Evolutionary conservation across 805 yeast genomes (phyloP).

Genomic region (Barnettozyma populi): DNA sequence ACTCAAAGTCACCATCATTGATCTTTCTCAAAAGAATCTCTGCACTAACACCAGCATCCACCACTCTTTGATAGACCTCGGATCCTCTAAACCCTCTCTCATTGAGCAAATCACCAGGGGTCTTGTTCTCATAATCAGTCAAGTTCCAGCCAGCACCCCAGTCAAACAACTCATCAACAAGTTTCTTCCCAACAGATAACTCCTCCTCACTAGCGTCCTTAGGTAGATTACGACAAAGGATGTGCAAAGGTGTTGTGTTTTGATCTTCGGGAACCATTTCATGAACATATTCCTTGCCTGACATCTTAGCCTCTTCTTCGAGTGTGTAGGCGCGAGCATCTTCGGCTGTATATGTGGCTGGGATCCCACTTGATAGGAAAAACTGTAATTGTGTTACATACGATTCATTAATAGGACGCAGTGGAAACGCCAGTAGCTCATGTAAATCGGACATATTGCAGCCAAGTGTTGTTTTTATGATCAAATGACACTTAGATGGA

Average conservation of each 20-base stretch:
- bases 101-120: slow-evolving; percentile 79
- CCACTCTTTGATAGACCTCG: slow-evolving; percentile 43
- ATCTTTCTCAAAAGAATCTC: slow-evolving; percentile 75
- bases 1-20: slow-evolving; percentile 55
- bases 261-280: slow-evolving; percentile 31
- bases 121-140: slow-evolving; percentile 61
- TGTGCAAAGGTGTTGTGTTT: slow-evolving; percentile 78
- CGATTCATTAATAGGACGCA: slow-evolving; percentile 44
- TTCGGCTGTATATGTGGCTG: slow-evolving; percentile 77
- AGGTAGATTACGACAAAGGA: slow-evolving; percentile 51
- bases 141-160: slow-evolving; percentile 94
- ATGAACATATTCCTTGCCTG: slow-evolving; percentile 35
- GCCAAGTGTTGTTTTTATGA: neutral
- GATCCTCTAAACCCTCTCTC: slow-evolving; percentile 41
- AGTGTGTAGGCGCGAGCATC: slow-evolving; percentile 52
- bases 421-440: slow-evolving; percentile 47
- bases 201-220: slow-evolving; percentile 38
- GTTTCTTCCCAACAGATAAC: slow-evolving; percentile 34
- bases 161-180: slow-evolving; percentile 66
- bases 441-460: slow-evolving; percentile 65
- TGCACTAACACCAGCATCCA: slow-evolving; percentile 87
- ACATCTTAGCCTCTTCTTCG: slow-evolving; percentile 24
- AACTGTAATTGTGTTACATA: slow-evolving; percentile 41
- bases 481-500: too few species aligned
- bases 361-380: slow-evolving; percentile 59